Base-by-base conservation (phyloP, 2,329 filamentous ascomycete genomes). In the Beauveria sp. region DNA sequence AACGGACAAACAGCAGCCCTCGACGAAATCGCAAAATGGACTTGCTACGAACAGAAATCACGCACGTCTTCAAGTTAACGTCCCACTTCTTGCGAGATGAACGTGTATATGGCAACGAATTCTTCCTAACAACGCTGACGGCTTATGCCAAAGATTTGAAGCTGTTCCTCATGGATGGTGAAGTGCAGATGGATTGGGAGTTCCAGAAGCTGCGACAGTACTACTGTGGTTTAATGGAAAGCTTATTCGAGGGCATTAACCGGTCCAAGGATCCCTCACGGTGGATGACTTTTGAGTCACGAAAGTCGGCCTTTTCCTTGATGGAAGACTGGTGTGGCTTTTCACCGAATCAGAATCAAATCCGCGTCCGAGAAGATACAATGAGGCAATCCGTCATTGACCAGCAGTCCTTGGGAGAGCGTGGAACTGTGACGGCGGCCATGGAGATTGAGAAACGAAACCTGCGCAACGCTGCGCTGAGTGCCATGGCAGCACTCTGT, bases 241-340 rank as follows among this genome's bases (percentile, higher is more conserved):
- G 92, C 62, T 78, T 99, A 0, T 99, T 96, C 66, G 91, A 96
- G 67, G 91, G 91, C 6, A 91, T 97, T 67, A 94, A 93, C 67
- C 84, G 87, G 56, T 91, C 91, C 0, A 87, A 86, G 63, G 91
- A 97, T 63, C 89, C 92, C 2, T 88, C 91, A 5, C 84, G 91
- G 37, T 99, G 94, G 93, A 94, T 99, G 85, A 92, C 94, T 0
- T 99, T 99, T 69, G 94, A 99, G 72, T 91, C 92, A 14, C 83
- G 96, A 46, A 96, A 97, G 71, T 97, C 94, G 5, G 90, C 93
- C 0, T 99, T 99, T 70, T 88, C 92, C 0, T 77, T 99, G 53
- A 97, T 99, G 92, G 94, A 99, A 74, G 93, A 97, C 66, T 99
- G 96, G 96, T 99, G 94, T 71, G 94, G 94, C 2, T 97, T 96